These are phyloP conservation scores for Papiliotrema laurentii DNA, from an alignment of 1,284 basidiomycete genomes.

Conservation along the genomic window DNA sequence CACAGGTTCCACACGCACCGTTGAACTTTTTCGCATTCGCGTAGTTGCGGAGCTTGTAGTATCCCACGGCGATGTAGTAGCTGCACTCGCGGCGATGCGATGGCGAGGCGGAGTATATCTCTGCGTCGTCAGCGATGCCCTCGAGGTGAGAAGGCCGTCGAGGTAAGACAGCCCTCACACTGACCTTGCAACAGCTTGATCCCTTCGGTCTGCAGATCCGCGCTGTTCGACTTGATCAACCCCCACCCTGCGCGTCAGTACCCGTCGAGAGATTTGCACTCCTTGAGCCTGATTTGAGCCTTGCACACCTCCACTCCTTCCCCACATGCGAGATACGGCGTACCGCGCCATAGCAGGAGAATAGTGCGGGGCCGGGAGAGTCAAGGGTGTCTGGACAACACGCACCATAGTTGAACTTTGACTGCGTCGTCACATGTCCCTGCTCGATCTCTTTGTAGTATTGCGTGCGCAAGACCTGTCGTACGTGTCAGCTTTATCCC, in stretches of 20 bases:
- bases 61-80: conserved; percentile 93
- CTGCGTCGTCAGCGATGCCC: conserved; percentile 50
- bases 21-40: conserved; percentile 92
- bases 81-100: conserved; percentile 87
- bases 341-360: too few species aligned
- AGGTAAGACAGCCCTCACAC: conserved; percentile 31
- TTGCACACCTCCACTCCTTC: not conserved
- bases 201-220: conserved; percentile 82
- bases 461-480: conserved; percentile 73
- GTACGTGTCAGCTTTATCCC: too few species aligned
- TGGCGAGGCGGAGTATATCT: conserved; percentile 88
- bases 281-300: not conserved
- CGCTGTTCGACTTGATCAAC: conserved; percentile 78
- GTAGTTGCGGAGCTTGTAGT: conserved; percentile 96
- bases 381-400: too few species aligned
- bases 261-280: too few species aligned
- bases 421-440: conserved; percentile 86
- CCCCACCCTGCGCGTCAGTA: conserved; percentile 60
- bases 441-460: conserved; percentile 82
- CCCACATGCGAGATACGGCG: too few species aligned
- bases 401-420: conserved; percentile 92
- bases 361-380: too few species aligned
- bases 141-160: not conserved
- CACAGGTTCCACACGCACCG: conserved; percentile 54
- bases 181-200: conserved; percentile 85